phyloP scores from a whole-genome alignment of 2,329 filamentous ascomycete genomes.

The Epichloe glyceriae region DNA sequence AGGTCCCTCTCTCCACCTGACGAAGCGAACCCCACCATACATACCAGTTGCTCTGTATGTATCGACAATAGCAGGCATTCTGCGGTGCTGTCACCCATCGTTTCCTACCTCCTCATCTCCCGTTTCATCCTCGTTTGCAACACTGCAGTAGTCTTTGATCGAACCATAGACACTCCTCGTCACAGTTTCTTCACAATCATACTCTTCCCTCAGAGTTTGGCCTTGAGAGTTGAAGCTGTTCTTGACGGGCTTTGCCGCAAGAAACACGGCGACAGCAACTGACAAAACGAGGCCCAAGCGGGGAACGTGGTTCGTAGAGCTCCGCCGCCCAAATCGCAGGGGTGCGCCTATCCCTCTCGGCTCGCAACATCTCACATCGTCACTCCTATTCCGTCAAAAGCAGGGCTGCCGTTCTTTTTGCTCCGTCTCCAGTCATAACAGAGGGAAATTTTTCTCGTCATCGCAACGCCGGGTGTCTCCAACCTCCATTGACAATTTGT shows the following conservation, averaged over 20 bases:
- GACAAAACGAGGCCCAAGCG: constrained; percentile 6
- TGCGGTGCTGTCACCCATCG: background rate
- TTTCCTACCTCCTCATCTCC: background rate
- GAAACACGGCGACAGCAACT: background rate
- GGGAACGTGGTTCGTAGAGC: constrained; percentile 3
- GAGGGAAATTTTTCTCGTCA: background rate
- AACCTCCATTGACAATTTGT: background rate
- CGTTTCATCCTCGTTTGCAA: background rate
- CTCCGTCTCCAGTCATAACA: background rate
- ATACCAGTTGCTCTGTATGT: background rate
- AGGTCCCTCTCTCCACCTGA: background rate
- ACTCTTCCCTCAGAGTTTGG: background rate
- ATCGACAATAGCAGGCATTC: background rate
- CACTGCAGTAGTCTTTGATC: background rate
- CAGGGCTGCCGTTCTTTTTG: background rate
- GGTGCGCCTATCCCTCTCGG: constrained; percentile 1
- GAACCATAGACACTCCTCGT: background rate
- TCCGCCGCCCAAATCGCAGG: constrained; percentile 2
- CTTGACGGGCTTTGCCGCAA: background rate
- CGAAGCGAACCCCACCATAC: background rate
- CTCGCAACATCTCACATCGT: constrained; percentile 2
- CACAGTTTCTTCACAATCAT: background rate
- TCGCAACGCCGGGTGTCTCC: background rate
- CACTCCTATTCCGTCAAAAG: background rate
- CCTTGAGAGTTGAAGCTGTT: background rate